phyloP scores from a whole-genome alignment of 1,284 basidiomycete species.

The Tranzscheliella williamsii region DNA sequence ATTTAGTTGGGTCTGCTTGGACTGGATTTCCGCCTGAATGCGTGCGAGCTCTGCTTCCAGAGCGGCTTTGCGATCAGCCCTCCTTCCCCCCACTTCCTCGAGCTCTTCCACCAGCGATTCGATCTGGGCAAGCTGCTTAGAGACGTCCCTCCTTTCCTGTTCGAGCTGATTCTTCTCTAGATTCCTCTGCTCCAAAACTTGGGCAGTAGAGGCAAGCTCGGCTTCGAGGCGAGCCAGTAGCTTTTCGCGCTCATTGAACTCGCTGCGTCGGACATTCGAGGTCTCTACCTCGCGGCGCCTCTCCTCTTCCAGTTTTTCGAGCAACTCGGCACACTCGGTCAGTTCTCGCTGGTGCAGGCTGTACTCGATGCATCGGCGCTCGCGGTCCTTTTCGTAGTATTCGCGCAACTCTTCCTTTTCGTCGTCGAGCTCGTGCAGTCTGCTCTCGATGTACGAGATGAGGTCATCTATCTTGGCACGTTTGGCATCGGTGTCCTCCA shows the following conservation, averaged over 20 bases:
- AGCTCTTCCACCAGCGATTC: conserved; percentile 76
- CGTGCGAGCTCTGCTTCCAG: conserved; percentile 70
- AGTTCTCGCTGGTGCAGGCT: conserved; percentile 88
- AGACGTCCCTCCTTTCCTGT: conserved; percentile 67
- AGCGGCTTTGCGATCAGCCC: conserved; percentile 61
- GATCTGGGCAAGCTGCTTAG: conserved; percentile 73
- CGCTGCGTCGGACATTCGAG: conserved; percentile 76
- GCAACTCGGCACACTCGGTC: conserved; percentile 78
- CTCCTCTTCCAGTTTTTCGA: conserved; percentile 76
- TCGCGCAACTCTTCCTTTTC: conserved; percentile 97
- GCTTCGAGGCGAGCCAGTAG: conserved; percentile 72
- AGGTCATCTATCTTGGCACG: conserved; percentile 87
- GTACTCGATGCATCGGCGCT: conserved; percentile 92
- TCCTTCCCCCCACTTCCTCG: conserved; percentile 62
- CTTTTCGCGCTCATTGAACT: conserved; percentile 81
- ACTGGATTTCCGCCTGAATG: conserved; percentile 30
- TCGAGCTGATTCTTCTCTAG: conserved; percentile 74
- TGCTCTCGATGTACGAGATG: conserved; percentile 85
- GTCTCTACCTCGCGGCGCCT: conserved; percentile 73
- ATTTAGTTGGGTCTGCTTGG: conserved; percentile 32
- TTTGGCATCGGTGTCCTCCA: conserved; percentile 95
- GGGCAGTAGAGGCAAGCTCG: conserved; percentile 73
- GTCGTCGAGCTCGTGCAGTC: conserved; percentile 86
- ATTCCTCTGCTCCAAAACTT: conserved; percentile 71
- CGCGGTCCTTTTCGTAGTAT: conserved; percentile 92